Evolutionary conservation across 2,329 filamentous ascomycete genomes (phyloP), one percentile per base, ranked within the genome.

Genomic region (Paramyrothecium sp.): DNA sequence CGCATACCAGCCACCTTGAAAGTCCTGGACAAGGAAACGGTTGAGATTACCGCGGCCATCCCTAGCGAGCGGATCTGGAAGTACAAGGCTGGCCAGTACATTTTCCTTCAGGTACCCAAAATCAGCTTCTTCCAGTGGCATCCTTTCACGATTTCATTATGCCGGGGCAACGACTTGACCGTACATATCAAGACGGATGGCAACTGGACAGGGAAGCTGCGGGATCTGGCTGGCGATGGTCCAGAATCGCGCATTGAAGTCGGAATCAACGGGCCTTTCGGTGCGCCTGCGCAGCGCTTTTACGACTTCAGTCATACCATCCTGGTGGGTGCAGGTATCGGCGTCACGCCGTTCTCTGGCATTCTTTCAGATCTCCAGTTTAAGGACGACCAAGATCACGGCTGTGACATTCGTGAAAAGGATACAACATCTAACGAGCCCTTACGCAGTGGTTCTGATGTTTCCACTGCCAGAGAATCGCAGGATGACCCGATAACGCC

Each of bases 151-250:
- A 79, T 86, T 0, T 85, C 83, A 0, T 78, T 79, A 2, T 85
- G 82, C 60, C 74, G 76, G 16, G 81, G 78, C 0, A 78, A 79
- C 23, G 73, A 77, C 33, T 76, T 86, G 69, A 78, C 79, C 65
- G 65, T 86, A 1, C 82, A 85, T 61, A 84, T 86, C 71, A 85
- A 85, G 65, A 80, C 79, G 3, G 81, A 84, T 50, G 83, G 83
- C 0, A 76, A 85, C 65, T 86, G 82, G 82, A 85, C 82, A 0
- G 69, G 70, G 3, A 70, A 68, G 50, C 71, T 85, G 2, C 74
- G 77, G 11, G 68, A 75, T 1, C 63, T 83, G 4, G 77, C 74
- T 0, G 71, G 72, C 2, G 69, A 72, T 2, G 61, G 63, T 2
- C 68, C 71, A 0, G 68, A 69, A 22, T 66, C 68, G 0, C 66